phyloP scores from a whole-genome alignment of 2,329 filamentous ascomycete species.

The Cercospora sp. region DNA sequence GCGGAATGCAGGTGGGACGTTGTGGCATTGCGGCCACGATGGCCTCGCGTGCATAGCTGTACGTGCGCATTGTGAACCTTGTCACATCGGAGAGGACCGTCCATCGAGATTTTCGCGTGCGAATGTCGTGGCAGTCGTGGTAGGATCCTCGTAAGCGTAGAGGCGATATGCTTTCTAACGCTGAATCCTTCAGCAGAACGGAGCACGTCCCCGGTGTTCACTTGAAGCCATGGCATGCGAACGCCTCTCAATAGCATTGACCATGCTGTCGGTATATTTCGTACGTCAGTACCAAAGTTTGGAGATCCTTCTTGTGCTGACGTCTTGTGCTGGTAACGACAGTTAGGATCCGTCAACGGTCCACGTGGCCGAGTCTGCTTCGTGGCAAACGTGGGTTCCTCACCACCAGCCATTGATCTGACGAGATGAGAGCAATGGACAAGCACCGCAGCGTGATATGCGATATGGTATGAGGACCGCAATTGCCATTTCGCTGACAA shows the following conservation, averaged over 20 bases:
- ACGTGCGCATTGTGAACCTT: neutral
- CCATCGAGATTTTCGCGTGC: neutral
- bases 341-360: neutral
- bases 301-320: neutral
- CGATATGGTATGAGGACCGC: neutral
- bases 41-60: slow-evolving; percentile 5
- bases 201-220: slow-evolving; percentile 10
- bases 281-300: slow-evolving; percentile 11
- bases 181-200: neutral
- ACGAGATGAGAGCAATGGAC: neutral
- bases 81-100: neutral
- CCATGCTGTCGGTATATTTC: slow-evolving; percentile 6
- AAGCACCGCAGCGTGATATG: neutral
- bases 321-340: neutral
- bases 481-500: neutral
- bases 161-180: neutral
- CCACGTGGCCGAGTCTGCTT: neutral
- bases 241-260: slow-evolving; percentile 11
- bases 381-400: too few species aligned
- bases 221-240: slow-evolving; percentile 9
- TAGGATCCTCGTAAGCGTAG: neutral
- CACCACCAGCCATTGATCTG: neutral
- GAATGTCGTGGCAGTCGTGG: neutral
- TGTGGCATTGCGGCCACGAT: slow-evolving; percentile 4
- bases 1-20: neutral